These are phyloP conservation scores for Scolecobasidium constrictum DNA, from an alignment of 2,329 filamentous ascomycete genomes.

Conservation along the genomic window DNA sequence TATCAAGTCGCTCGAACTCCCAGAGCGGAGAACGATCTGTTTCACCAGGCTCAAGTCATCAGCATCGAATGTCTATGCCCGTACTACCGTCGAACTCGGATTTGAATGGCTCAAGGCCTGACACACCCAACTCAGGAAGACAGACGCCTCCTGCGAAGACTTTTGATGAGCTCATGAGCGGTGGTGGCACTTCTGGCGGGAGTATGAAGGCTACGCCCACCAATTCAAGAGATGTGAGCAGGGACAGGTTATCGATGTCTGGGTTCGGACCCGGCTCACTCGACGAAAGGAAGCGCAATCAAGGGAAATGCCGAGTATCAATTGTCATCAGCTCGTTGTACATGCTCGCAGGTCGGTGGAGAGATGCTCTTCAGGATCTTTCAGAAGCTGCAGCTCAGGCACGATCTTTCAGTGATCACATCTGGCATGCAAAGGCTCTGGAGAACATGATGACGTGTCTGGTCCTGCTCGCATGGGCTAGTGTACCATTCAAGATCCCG, in stretches of 20 bases:
- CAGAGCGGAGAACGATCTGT: constrained; percentile 13
- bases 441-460: constrained; percentile 79
- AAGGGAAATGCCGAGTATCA: constrained; percentile 67
- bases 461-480: constrained; percentile 73
- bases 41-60: constrained; percentile 34
- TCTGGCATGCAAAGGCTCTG: constrained; percentile 96
- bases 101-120: constrained; percentile 19
- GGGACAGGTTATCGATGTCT: constrained; percentile 49
- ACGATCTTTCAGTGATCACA: constrained; percentile 71
- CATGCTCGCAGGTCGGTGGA: constrained; percentile 82
- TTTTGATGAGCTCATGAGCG: constrained; percentile 29
- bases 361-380: constrained; percentile 74
- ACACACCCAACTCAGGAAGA: constrained; percentile 11
- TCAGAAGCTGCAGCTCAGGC: constrained; percentile 68
- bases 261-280: constrained; percentile 56
- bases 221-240: constrained; percentile 47
- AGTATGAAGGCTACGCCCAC: constrained; percentile 21
- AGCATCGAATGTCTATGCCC: constrained; percentile 74
- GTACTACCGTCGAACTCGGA: constrained; percentile 34
- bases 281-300: constrained; percentile 67
- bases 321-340: constrained; percentile 79
- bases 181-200: constrained; percentile 8
- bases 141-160: constrained; percentile 33
- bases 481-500: constrained; percentile 64
- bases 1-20: background rate